These are phyloP conservation scores for Coemansia sp. DNA, from an alignment of 192 early-diverging fungal species.

Conservation along the genomic window DNA sequence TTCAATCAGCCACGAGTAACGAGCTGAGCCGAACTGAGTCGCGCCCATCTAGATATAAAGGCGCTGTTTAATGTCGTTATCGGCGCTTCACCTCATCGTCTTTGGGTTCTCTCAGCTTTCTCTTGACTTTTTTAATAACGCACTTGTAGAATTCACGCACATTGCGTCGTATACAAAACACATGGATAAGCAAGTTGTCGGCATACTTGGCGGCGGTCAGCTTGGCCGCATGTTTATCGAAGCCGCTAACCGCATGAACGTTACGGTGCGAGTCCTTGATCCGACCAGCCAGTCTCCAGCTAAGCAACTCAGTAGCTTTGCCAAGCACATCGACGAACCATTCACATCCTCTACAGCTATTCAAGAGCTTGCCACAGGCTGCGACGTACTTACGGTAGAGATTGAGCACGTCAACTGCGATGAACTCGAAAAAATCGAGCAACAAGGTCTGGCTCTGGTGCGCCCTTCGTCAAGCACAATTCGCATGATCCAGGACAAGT, in stretches of 20 bases:
- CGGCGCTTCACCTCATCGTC: background rate
- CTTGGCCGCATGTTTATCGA: conserved; percentile 98
- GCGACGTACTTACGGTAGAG: conserved; percentile 92
- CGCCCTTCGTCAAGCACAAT: conserved; percentile 85
- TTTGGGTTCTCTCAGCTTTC: background rate
- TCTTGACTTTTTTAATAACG: background rate
- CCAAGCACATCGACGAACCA: conserved; percentile 76
- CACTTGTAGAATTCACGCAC: background rate
- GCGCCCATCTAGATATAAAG: background rate
- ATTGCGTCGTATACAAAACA: background rate
- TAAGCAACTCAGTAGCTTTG: conserved; percentile 76
- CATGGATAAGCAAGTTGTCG: conserved; percentile 51
- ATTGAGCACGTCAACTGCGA: conserved; percentile 92
- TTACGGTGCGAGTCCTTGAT: conserved; percentile 86
- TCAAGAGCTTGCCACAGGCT: conserved; percentile 68
- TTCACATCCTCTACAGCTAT: conserved; percentile 84
- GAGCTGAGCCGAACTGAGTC: background rate
- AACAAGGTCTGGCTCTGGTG: conserved; percentile 64
- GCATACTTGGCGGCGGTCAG: conserved; percentile 87
- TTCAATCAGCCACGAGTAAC: background rate
- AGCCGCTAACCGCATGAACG: conserved; percentile 88
- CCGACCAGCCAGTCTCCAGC: conserved; percentile 72
- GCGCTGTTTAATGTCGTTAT: background rate
- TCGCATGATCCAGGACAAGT: conserved; percentile 96
- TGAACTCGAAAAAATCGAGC: conserved; percentile 60